Percentiles rank a stretch among this genome's conserved stretches.
These are phyloP conservation scores for Aspergillus calidoustus DNA, from an alignment of 2,329 filamentous ascomycete species.

Conservation along the genomic window DNA sequence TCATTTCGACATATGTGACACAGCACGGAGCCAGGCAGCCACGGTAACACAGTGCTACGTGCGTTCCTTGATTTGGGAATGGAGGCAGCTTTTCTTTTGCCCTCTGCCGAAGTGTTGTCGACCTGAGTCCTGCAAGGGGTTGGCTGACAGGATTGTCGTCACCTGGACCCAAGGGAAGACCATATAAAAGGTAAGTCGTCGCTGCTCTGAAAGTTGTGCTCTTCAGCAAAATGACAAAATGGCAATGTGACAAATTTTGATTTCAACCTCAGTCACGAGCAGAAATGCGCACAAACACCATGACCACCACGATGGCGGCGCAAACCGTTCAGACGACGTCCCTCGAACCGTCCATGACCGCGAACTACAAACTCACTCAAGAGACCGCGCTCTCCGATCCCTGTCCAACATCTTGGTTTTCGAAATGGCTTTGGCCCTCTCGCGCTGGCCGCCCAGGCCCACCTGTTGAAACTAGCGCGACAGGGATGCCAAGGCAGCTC, in stretches of 20 bases:
- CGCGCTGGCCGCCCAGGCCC: constrained; percentile 13
- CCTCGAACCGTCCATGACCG: not conserved
- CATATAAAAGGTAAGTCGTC: not conserved
- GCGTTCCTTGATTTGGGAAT: not conserved
- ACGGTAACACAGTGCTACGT: not conserved
- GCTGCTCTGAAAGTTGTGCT: not conserved
- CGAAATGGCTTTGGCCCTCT: constrained; percentile 26
- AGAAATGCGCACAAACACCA: not conserved
- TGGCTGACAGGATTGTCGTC: not conserved
- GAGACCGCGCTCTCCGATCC: constrained; percentile 4
- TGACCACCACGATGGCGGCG: constrained; percentile 8
- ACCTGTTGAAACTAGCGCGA: not conserved
- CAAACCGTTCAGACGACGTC: not conserved
- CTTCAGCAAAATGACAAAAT: not conserved
- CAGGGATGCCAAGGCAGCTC: not conserved
- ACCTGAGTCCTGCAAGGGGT: not conserved
- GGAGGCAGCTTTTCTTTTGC: not conserved
- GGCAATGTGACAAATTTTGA: not conserved
- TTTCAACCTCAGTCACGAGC: not conserved
- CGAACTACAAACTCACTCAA: constrained; percentile 8
- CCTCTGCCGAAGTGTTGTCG: not conserved
- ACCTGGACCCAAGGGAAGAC: not conserved
- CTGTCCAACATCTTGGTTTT: constrained; percentile 20
- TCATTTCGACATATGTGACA: not conserved
- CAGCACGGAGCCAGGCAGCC: not conserved